These are phyloP conservation scores for Epichloe sibirici DNA, from an alignment of 2,329 filamentous ascomycete genomes.

Conservation along the genomic window DNA sequence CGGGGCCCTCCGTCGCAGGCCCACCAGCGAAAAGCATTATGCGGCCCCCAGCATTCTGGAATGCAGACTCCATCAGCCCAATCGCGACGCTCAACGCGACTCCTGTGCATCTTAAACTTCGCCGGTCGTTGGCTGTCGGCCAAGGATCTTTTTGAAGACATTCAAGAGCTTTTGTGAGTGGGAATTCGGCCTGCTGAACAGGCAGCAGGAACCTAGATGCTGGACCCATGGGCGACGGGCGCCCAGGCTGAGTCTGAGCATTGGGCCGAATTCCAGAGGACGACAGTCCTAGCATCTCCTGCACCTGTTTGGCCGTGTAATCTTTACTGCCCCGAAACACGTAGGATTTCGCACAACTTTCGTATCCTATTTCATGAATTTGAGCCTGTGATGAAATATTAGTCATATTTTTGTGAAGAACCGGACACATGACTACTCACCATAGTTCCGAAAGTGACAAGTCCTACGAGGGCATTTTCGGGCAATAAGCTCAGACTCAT, in stretches of 20 bases:
- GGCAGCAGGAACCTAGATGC: conserved; percentile 86
- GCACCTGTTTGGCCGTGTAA: conserved; percentile 96
- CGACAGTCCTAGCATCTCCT: conserved; percentile 90
- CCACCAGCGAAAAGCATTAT: conserved; percentile 98
- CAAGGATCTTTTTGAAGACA: conserved; percentile 94
- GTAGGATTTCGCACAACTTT: conserved; percentile 95
- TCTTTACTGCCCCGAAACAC: conserved; percentile 98
- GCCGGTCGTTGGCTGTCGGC: conserved; percentile 89
- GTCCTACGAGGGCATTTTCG: conserved; percentile 67
- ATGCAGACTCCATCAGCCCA: conserved; percentile 83
- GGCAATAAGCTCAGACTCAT: conserved; percentile 76
- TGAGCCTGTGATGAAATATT: conserved; percentile 41
- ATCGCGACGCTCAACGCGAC: conserved; percentile 94
- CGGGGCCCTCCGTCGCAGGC: conserved; percentile 87
- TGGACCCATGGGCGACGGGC: conserved; percentile 64
- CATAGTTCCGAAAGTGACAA: conserved; percentile 90
- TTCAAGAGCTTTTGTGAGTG: conserved; percentile 91
- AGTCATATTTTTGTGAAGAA: background rate
- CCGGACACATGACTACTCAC: conserved; percentile 29
- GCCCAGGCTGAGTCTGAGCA: conserved; percentile 61
- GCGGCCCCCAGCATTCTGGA: conserved; percentile 86
- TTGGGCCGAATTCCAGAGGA: conserved; percentile 62
- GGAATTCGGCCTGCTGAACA: conserved; percentile 91
- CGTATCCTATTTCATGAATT: conserved; percentile 96
- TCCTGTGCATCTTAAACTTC: conserved; percentile 82